Conservation (phyloP, 495 filamentous ascomycete genomes). For the Hyaloscypha variabilis region DNA sequence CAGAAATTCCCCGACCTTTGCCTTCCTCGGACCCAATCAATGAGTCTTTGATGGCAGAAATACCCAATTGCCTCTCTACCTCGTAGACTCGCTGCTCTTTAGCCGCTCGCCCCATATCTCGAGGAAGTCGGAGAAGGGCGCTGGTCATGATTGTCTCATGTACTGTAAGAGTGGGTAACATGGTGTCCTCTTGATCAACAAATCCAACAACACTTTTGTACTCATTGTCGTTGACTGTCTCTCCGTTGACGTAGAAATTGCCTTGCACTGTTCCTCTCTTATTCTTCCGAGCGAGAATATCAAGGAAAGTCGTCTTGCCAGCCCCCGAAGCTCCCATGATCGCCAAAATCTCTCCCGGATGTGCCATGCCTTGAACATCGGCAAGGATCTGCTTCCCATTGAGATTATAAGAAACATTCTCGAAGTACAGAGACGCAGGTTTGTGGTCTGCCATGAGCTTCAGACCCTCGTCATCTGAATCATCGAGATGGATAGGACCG, state of each 20-base stretch:
- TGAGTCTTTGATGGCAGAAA: constrained; percentile 88
- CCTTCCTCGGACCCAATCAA: constrained; percentile 98
- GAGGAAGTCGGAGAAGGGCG: constrained; percentile 84
- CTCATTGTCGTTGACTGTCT: constrained; percentile 81
- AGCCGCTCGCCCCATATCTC: constrained; percentile 81
- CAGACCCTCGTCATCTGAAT: constrained; percentile 85
- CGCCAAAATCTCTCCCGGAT: constrained; percentile 88
- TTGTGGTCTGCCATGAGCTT: constrained; percentile 90
- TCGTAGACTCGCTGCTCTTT: constrained; percentile 91
- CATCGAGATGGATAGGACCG: constrained; percentile 78
- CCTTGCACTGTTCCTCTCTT: constrained; percentile 82
- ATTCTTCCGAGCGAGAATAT: constrained; percentile 97
- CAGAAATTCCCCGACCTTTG: constrained; percentile 91
- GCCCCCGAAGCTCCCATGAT: constrained; percentile 99
- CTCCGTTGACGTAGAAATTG: constrained; percentile 92
- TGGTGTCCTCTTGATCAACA: constrained; percentile 97
- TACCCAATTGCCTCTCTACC: constrained; percentile 93
- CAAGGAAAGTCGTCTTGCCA: constrained; percentile 96
- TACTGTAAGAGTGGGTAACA: constrained; percentile 95
- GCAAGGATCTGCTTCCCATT: constrained; percentile 87
- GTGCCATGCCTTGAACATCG: constrained; percentile 79
- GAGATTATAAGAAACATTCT: constrained; percentile 83
- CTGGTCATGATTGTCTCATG: constrained; percentile 98
- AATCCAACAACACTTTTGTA: constrained; percentile 93
- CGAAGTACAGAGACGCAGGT: constrained; percentile 84